phyloP scores from a whole-genome alignment of 192 early-diverging fungal species.

The Coemansia sp. region DNA sequence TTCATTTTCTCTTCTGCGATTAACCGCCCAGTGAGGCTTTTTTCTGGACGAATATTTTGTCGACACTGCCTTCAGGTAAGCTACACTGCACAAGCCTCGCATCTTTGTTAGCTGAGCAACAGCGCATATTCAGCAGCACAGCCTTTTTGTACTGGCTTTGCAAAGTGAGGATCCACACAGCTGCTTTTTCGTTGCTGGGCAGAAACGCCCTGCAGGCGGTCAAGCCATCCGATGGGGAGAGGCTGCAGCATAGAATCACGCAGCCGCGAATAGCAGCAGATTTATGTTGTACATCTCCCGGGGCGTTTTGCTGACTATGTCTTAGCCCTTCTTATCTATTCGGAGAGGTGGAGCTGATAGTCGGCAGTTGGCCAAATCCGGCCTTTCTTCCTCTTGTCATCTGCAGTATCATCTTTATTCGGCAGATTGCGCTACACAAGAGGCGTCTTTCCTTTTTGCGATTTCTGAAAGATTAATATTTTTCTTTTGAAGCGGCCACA shows the following conservation, averaged over 20 bases:
- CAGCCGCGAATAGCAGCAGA: conserved; percentile 6
- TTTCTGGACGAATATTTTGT: conserved; percentile 6
- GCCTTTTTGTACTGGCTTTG: not conserved
- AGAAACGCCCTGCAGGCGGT: conserved; percentile 11
- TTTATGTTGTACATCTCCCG: not conserved
- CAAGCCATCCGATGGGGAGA: conserved; percentile 7
- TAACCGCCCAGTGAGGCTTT: conserved; percentile 5
- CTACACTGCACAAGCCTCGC: conserved; percentile 7
- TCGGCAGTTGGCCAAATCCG: not conserved
- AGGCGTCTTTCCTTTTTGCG: not conserved
- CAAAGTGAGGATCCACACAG: not conserved
- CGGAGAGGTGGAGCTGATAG: not conserved
- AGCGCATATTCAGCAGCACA: not conserved
- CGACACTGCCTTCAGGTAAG: conserved; percentile 2
- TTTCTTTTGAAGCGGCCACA: not conserved
- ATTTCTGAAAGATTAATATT: conserved; percentile 4
- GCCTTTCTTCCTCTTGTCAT: not conserved
- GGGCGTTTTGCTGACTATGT: not conserved
- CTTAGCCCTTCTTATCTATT: not conserved
- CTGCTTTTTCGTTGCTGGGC: not conserved
- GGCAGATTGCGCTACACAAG: not conserved
- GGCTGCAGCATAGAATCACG: conserved; percentile 10
- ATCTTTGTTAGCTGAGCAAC: conserved; percentile 3
- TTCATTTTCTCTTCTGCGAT: not conserved
- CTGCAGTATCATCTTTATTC: not conserved